phyloP scores from a whole-genome alignment of 257 asterid species.

The Lycium barbarum region DNA sequence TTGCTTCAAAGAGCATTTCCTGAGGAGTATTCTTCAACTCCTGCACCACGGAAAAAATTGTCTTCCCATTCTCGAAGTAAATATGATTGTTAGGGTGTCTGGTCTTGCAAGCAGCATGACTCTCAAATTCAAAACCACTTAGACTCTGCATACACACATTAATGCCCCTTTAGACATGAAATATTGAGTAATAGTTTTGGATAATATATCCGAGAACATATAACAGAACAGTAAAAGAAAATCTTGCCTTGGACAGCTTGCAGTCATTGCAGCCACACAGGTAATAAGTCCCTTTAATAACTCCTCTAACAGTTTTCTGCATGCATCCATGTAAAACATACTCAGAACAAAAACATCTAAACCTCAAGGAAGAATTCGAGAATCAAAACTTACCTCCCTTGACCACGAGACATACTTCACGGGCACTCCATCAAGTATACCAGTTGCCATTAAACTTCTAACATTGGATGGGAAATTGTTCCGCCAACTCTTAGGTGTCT shows the following conservation, averaged over 20 bases:
- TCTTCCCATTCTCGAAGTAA: slow-evolving; percentile 77
- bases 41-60: slow-evolving; percentile 71
- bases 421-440: slow-evolving; percentile 87
- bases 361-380: background rate
- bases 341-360: background rate
- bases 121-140: slow-evolving; percentile 80
- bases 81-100: slow-evolving; percentile 85
- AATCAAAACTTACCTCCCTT: slow-evolving; percentile 63
- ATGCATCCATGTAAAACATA: slow-evolving; percentile 29
- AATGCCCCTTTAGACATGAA: background rate
- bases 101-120: slow-evolving; percentile 83
- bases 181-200: background rate
- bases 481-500: slow-evolving; percentile 46
- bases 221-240: background rate
- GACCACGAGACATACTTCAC: slow-evolving; percentile 93
- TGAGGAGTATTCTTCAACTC: slow-evolving; percentile 75
- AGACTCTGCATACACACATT: slow-evolving; percentile 47
- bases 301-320: slow-evolving; percentile 76
- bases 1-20: slow-evolving; percentile 60
- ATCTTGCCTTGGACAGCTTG: slow-evolving; percentile 65
- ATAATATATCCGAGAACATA: background rate
- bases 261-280: slow-evolving; percentile 78
- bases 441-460: slow-evolving; percentile 74
- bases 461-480: slow-evolving; percentile 78
- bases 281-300: slow-evolving; percentile 71